Percentiles rank a stretch among this genome's conserved stretches.
phyloP scores from a whole-genome alignment of 305 asterid species.

The Fraxinus xanthoxyloides region DNA sequence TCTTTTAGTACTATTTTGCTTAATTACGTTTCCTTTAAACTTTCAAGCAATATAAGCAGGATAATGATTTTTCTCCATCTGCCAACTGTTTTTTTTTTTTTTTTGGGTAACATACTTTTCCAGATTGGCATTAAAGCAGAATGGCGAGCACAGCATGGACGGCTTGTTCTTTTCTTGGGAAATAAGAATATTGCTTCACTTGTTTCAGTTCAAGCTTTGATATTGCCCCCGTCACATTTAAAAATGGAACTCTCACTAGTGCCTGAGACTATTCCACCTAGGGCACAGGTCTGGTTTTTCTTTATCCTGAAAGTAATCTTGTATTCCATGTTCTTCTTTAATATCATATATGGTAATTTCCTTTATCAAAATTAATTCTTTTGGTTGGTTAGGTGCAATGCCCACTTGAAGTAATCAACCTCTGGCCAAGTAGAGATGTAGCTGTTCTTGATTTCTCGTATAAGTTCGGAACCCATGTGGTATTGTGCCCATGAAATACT shows the following conservation, averaged over 20 bases:
- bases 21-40: background rate
- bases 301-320: conserved; percentile 12
- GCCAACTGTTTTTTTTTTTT: conserved; percentile 14
- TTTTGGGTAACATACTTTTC: conserved; percentile 13
- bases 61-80: background rate
- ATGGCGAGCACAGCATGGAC: conserved; percentile 84
- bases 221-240: conserved; percentile 79
- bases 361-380: background rate
- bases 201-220: conserved; percentile 67
- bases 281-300: conserved; percentile 73
- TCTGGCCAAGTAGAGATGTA: conserved; percentile 82
- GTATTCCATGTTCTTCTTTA: background rate
- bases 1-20: conserved; percentile 16
- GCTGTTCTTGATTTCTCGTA: conserved; percentile 90
- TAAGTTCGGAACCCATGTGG: conserved; percentile 70
- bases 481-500: conserved; percentile 30
- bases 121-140: conserved; percentile 96
- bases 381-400: conserved; percentile 71
- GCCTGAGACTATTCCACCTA: conserved; percentile 92
- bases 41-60: conserved; percentile 12
- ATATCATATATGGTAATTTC: background rate
- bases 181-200: conserved; percentile 81
- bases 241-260: conserved; percentile 76
- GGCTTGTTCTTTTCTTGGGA: conserved; percentile 84
- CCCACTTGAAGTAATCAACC: conserved; percentile 83